These are phyloP conservation scores for Ceratocystis cubensis DNA, from an alignment of 2,329 filamentous ascomycete genomes.

Conservation along the genomic window DNA sequence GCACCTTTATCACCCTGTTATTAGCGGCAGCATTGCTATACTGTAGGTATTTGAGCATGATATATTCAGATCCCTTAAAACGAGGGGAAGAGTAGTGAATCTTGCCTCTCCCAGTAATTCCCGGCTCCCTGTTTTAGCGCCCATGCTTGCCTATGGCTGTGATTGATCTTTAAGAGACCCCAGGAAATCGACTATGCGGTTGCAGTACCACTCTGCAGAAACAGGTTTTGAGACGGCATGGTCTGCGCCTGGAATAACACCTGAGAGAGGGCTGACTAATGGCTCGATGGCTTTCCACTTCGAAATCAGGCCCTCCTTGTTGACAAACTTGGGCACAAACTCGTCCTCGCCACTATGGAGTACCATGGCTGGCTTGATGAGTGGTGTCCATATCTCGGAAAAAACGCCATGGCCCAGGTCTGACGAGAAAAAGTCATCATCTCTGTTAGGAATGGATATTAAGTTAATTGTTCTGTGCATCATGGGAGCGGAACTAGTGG, in stretches of 20 bases:
- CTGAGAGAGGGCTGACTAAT: constrained; percentile 39
- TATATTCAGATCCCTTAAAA: background rate
- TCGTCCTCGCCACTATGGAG: constrained; percentile 56
- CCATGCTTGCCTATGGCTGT: too few relatives aligned
- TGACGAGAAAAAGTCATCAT: constrained; percentile 81
- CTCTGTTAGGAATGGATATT: constrained; percentile 37
- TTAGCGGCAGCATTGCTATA: background rate
- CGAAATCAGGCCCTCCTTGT: constrained; percentile 45
- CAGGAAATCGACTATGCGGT: constrained; percentile 38
- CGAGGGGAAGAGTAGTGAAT: background rate
- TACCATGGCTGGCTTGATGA: constrained; percentile 49
- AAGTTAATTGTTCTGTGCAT: background rate
- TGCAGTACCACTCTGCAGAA: constrained; percentile 38
- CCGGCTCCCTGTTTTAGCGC: background rate
- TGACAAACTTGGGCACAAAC: constrained; percentile 44
- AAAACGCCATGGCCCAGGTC: constrained; percentile 51
- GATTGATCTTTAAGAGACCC: constrained; percentile 22
- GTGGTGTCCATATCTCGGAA: constrained; percentile 49
- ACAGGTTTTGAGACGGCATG: constrained; percentile 38
- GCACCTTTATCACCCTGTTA: background rate
- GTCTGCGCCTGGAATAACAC: constrained; percentile 39
- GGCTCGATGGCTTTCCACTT: constrained; percentile 41
- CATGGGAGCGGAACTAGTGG: background rate
- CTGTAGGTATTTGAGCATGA: background rate
- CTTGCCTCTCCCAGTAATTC: background rate